These are phyloP conservation scores for Wickerhamomyces alni DNA, from an alignment of 805 yeast species.

Conservation along the genomic window DNA sequence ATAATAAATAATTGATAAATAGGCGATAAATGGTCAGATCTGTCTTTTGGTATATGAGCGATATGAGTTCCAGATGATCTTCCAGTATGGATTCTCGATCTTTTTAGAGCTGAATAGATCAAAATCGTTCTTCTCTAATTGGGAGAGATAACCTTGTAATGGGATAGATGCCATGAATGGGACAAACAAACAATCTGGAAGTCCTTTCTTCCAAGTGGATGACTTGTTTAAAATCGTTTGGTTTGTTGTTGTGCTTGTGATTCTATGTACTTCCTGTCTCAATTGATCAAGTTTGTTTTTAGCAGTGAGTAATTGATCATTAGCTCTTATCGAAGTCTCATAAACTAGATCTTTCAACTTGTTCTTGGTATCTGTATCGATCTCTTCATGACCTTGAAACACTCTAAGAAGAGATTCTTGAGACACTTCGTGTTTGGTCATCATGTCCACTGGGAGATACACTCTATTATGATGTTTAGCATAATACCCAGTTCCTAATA, in stretches of 20 bases:
- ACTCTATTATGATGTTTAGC: conserved; percentile 37
- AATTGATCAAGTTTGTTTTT: conserved; percentile 42
- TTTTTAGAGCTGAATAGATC: conserved; percentile 36
- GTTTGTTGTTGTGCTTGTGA: conserved; percentile 24
- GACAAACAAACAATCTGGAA: conserved; percentile 60
- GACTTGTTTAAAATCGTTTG: conserved; percentile 22
- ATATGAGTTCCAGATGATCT: conserved; percentile 21
- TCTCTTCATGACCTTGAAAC: conserved; percentile 21
- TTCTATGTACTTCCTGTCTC: conserved; percentile 29
- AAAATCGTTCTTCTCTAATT: conserved; percentile 58
- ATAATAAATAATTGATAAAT: neutral
- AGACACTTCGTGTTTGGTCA: conserved; percentile 47
- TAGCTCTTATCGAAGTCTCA: conserved; percentile 68
- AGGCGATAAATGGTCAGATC: conserved; percentile 3
- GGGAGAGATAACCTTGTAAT: conserved; percentile 51
- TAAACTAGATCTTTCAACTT: conserved; percentile 53
- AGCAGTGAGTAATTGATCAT: conserved; percentile 74
- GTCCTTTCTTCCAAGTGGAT: conserved; percentile 35
- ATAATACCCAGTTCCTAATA: conserved; percentile 55
- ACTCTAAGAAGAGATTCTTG: conserved; percentile 59
- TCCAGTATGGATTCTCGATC: conserved; percentile 22
- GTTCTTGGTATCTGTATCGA: conserved; percentile 24
- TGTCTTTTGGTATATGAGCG: conserved; percentile 18
- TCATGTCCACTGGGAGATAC: conserved; percentile 55
- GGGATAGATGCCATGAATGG: conserved; percentile 70